A percentile compares a stretch with the other conserved stretches of the same genome.
Evolutionary conservation across 2,329 filamentous ascomycete species (phyloP).

Genomic region (Xylariaceae sp.): DNA sequence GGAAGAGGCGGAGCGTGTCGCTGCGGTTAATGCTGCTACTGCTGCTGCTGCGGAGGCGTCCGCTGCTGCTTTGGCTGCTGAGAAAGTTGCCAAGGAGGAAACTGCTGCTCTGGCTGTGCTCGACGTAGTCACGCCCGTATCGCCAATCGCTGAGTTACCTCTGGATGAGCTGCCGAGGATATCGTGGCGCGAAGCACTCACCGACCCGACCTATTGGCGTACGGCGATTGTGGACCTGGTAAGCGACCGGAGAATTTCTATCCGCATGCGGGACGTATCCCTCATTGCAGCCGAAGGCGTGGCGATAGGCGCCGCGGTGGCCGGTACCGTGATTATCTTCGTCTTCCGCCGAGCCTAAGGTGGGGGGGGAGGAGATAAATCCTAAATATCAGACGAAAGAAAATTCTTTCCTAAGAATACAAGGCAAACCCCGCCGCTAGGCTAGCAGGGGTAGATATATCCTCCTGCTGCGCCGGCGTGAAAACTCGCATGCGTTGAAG

Average conservation of each 20-base stretch:
- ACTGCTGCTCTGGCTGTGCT: slow-evolving; percentile 1
- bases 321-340: slow-evolving; percentile 46
- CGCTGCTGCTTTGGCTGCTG: background rate
- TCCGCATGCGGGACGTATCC: slow-evolving; percentile 66
- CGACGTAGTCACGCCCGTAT: background rate
- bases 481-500: too few species aligned
- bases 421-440: background rate
- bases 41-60: background rate
- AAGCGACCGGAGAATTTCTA: slow-evolving; percentile 57
- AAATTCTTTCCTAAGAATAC: background rate
- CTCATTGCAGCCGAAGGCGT: slow-evolving; percentile 63
- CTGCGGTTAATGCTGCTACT: slow-evolving; percentile 19
- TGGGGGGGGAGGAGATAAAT: background rate
- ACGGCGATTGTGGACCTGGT: slow-evolving; percentile 51
- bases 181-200: slow-evolving; percentile 41
- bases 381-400: slow-evolving; percentile 2
- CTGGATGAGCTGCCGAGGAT: background rate
- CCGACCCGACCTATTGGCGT: slow-evolving; percentile 42
- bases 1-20: slow-evolving; percentile 4
- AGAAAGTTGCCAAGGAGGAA: slow-evolving; percentile 13
- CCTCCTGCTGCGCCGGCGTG: background rate
- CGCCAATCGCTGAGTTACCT: background rate
- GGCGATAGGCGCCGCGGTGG: slow-evolving; percentile 58
- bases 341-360: slow-evolving; percentile 20
- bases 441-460: background rate